These are phyloP conservation scores for Ceratocystis huliohia DNA, from an alignment of 2,329 filamentous ascomycete genomes.

Conservation along the genomic window DNA sequence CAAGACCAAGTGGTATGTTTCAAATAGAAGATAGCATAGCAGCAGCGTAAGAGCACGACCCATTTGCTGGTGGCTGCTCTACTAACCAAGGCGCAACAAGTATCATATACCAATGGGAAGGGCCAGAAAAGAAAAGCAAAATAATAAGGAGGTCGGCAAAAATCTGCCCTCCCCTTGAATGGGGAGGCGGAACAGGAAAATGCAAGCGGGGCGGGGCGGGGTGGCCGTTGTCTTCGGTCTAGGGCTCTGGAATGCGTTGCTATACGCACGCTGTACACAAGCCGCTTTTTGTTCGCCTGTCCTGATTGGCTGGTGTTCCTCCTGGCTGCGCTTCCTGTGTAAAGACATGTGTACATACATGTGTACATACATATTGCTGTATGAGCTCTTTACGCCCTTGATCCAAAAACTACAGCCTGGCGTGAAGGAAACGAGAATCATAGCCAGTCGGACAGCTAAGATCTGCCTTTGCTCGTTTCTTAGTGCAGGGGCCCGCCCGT, in stretches of 20 bases:
- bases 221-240: background rate
- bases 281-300: background rate
- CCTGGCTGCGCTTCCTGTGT: too few relatives aligned
- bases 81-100: background rate
- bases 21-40: background rate
- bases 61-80: background rate
- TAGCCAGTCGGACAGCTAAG: too few relatives aligned
- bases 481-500: background rate
- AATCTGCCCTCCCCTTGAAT: background rate
- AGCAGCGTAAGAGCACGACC: background rate
- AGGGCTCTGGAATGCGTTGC: background rate
- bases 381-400: too few relatives aligned
- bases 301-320: too few relatives aligned
- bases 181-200: background rate
- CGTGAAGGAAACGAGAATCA: too few relatives aligned
- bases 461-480: background rate
- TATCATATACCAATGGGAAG: background rate
- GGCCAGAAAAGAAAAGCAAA: background rate
- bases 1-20: background rate
- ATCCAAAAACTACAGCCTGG: too few relatives aligned
- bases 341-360: too few relatives aligned
- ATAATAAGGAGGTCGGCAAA: background rate
- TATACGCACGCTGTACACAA: background rate
- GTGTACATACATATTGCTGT: too few relatives aligned
- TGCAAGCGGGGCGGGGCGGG: slow-evolving; percentile 1